A percentile compares a stretch with the other conserved stretches of the same genome.
phyloP scores from a whole-genome alignment of 1,284 basidiomycete genomes.

The Cutaneotrichosporon mucoides region DNA sequence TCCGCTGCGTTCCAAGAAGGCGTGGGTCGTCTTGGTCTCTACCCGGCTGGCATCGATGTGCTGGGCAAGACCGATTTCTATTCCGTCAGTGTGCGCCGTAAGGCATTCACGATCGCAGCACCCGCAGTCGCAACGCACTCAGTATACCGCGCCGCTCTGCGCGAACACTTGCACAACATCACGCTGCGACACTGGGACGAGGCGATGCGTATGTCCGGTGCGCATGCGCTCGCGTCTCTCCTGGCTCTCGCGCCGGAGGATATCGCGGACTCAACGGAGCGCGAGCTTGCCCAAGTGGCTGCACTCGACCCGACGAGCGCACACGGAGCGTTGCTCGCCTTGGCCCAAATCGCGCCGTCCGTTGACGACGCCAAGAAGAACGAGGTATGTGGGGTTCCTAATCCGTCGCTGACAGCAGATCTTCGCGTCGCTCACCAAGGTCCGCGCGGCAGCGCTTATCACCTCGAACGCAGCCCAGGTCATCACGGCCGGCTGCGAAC shows the following conservation, averaged over 20 bases:
- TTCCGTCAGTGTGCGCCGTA: constrained; percentile 77
- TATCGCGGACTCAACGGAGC: constrained; percentile 28
- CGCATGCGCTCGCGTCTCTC: constrained; percentile 67
- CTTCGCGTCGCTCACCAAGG: constrained; percentile 45
- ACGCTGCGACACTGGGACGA: constrained; percentile 87
- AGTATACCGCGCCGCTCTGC: constrained; percentile 67
- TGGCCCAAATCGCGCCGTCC: constrained; percentile 64
- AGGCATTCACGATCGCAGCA: constrained; percentile 77
- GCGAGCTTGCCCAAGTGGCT: constrained; percentile 53
- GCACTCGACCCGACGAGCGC: constrained; percentile 68
- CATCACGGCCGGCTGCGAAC: constrained; percentile 65
- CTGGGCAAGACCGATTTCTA: constrained; percentile 91
- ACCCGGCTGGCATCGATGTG: constrained; percentile 91
- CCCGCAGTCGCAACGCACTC: constrained; percentile 70
- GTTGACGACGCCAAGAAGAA: constrained; percentile 36
- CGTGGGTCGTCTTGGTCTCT: constrained; percentile 82
- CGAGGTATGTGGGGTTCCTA: not conserved
- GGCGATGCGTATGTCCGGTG: constrained; percentile 72
- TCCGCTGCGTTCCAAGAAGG: constrained; percentile 98
- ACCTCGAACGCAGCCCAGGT: constrained; percentile 70
- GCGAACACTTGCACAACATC: constrained; percentile 70
- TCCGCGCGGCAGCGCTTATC: constrained; percentile 58
- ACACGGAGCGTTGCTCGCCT: constrained; percentile 74
- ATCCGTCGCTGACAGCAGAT: constrained; percentile 25
- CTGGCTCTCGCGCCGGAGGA: constrained; percentile 54